Base-by-base conservation (phyloP, 495 filamentous ascomycete genomes). In the Extremus antarcticus region DNA sequence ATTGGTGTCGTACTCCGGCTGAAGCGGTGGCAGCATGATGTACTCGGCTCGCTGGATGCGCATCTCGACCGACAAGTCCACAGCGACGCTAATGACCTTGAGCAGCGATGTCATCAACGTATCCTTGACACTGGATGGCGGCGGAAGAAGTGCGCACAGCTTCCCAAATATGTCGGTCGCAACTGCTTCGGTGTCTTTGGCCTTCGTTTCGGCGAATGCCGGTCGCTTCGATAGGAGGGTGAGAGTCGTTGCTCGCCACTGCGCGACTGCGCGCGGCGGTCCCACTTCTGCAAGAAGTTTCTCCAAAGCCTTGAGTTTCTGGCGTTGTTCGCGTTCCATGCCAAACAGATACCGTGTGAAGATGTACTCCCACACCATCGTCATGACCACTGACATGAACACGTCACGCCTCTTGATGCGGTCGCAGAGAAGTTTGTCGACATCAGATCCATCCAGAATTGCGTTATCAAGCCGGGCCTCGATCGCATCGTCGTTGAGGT, bases 331-430 rank as follows among this genome's bases (percentile, higher is more conserved):
- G 50, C 89, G 79, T 70, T 96, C 91, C 88, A 97, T 92, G 58
- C 94, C 92, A 65, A 98, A 97, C 35, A 98, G 81, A 65, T 97
- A 98, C 53, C 94, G 84, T 11, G 90, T 94, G 69, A 98, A 98
- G 65, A 98, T 83, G 64, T 87, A 95, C 66, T 97, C 91, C 88
- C 89, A 96, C 35, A 97, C 81, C 87, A 98, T 94, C 43, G 83
- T 90, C 89, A 96, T 97, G 58, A 89, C 84, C 60, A 97, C 86
- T 22, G 87, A 90, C 86, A 95, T 95, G 73, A 97, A 94, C 32
- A 96, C 85, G 71, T 95, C 88, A 35, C 89, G 81, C 49, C 92
- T 82, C 55, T 79, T 80, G 50, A 92, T 84, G 43, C 94, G 85
- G 65, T 97, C 94, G 57, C 76, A 76, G 13, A 98, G 81, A 66